Conservation (phyloP, 164 flowering plant species). For the Cinnamomum micranthum region DNA sequence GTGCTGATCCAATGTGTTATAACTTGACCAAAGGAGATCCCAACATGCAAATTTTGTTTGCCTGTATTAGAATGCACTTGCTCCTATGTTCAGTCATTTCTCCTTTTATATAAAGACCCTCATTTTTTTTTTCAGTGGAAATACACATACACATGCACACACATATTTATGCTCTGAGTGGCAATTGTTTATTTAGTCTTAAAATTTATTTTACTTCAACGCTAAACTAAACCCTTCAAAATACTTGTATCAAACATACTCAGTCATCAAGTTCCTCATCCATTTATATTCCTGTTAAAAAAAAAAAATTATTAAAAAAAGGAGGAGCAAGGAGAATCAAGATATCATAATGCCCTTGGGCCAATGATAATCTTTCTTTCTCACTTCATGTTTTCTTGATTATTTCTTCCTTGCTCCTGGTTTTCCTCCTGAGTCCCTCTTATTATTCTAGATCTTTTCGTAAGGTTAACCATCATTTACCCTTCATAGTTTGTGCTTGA, state of each 20-base stretch:
- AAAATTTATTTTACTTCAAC: background rate
- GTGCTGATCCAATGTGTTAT: too few species aligned
- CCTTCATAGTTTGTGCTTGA: background rate
- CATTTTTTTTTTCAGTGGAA: too few species aligned
- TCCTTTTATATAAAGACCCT: too few species aligned
- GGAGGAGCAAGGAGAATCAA: too few species aligned
- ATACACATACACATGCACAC: too few species aligned
- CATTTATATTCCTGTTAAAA: too few species aligned
- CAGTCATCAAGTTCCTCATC: too few species aligned
- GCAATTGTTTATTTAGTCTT: background rate
- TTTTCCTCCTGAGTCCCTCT: background rate
- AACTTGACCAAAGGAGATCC: background rate
- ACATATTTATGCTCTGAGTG: too few species aligned
- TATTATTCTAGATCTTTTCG: background rate
- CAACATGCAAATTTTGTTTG: background rate
- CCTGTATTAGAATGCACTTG: background rate
- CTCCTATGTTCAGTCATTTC: background rate
- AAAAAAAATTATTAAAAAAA: too few species aligned
- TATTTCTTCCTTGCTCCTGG: background rate
- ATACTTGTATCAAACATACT: too few species aligned
- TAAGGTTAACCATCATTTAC: background rate
- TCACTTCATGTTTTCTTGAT: background rate
- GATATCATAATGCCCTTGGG: background rate
- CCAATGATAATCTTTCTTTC: background rate
- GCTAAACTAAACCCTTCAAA: background rate